These are phyloP conservation scores for Lactarius sp. DNA, from an alignment of 768 basidiomycete species.

Conservation along the genomic window DNA sequence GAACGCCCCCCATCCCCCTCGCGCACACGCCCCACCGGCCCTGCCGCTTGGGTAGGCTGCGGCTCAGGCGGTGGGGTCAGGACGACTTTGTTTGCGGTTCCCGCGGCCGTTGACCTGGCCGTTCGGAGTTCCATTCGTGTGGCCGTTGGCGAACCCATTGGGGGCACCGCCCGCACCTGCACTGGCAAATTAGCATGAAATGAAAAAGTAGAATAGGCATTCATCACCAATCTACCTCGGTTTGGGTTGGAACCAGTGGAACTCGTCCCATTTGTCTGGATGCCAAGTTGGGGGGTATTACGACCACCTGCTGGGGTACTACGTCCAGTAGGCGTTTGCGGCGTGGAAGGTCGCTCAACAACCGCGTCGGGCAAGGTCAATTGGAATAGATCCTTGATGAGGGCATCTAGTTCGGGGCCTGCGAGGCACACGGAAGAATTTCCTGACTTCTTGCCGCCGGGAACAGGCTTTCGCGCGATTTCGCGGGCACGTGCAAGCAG, in stretches of 20 bases:
- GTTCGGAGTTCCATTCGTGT: conserved; percentile 7
- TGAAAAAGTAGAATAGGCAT: conserved; percentile 21
- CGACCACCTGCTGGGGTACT: conserved; percentile 19
- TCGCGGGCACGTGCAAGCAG: conserved; percentile 53
- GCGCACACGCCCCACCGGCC: neutral
- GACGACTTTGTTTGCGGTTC: conserved; percentile 8
- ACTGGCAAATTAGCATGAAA: conserved; percentile 22
- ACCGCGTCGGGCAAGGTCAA: neutral
- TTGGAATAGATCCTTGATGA: conserved; percentile 23
- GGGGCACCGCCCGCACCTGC: conserved; percentile 11
- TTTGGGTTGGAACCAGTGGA: conserved; percentile 12
- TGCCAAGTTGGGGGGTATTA: conserved; percentile 13
- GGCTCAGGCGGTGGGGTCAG: neutral
- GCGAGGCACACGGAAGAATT: neutral
- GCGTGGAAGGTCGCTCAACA: conserved; percentile 12
- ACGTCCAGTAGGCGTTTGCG: conserved; percentile 15
- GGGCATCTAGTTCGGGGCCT: conserved; percentile 13
- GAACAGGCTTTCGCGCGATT: conserved; percentile 15
- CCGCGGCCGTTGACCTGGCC: neutral
- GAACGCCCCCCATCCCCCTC: neutral
- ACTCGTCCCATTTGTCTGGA: conserved; percentile 14
- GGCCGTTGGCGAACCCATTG: conserved; percentile 18
- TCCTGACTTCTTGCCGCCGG: conserved; percentile 3
- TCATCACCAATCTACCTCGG: conserved; percentile 28
- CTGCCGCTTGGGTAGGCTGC: conserved; percentile 7